Base-by-base conservation (phyloP, 225 moss, liverwort and hornwort species). In the Asterella californica region DNA sequence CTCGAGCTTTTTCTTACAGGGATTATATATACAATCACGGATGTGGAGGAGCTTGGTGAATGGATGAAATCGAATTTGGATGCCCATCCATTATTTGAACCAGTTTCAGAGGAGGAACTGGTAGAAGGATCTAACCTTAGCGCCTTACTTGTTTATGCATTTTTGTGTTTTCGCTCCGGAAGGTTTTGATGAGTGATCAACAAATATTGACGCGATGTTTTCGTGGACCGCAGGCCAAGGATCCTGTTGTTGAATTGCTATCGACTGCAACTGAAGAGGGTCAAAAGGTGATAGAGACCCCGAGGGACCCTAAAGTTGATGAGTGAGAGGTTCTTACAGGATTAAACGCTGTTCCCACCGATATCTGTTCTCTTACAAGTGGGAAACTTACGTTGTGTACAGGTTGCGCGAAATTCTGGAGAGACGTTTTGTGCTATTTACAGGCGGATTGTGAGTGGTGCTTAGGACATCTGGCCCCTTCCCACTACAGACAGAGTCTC, bases 231-330 rank as follows among this genome's bases (percentile, higher is more conserved):
- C 89, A 97, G 94, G 88, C 82, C 62, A 89, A 86, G 74, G 97
- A 99, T 80, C 87, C 90, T 25, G 88, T 93, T 70, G 90, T 99
- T 5, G 87, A 88, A 59, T 90, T 95, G 78, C 84, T 99, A 74
- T 85, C 88, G 38, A 85, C 87, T 76, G 97, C 92, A 83, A 99
- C 97, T 2, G 97, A 99, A 82, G 97, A 99, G 87, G 97, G 97
- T 71, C 97, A 93, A 80, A 99, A 99, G 95, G 97, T 96, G 80
- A 78, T 71, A 47, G 10, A 29, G 54, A 46, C 59, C 63, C 24
- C 10, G 55, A n/a, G 25, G 15, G 25, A 66, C 19, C 9, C 22
- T 15, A 4, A 57, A 7, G 21, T n/a, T n/a, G 15, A 15, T 27
- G 30, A 73, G 18, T n/a, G 10, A 63, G 17, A 63, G 30, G 37